Evolutionary conservation across 1,139 yeast genomes (phyloP).

Genomic region (Blastobotrys buckinghamii): DNA sequence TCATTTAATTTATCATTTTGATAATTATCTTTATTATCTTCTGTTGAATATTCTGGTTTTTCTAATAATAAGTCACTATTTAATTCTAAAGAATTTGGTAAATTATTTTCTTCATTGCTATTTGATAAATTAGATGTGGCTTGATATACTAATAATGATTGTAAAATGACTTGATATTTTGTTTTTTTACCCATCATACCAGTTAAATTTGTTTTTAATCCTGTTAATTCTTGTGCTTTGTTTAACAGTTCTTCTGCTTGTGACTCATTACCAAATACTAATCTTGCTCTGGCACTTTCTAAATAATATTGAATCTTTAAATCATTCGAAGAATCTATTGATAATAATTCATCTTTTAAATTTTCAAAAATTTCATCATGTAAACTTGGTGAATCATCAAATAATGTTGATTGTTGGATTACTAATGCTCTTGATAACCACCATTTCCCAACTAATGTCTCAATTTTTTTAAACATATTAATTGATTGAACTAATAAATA

Average conservation of each 20-base stretch:
- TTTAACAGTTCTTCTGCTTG: constrained; percentile 50
- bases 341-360: constrained; percentile 22
- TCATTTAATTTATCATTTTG: constrained; percentile 44
- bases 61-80: constrained; percentile 79
- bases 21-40: constrained; percentile 68
- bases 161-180: constrained; percentile 64
- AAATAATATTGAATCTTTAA: constrained; percentile 40
- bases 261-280: constrained; percentile 54
- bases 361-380: constrained; percentile 26
- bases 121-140: constrained; percentile 38
- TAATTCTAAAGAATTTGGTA: constrained; percentile 43
- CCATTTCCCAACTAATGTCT: constrained; percentile 22
- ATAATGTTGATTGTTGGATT: constrained; percentile 32
- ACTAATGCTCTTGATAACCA: constrained; percentile 34
- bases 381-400: constrained; percentile 15
- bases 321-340: constrained; percentile 20
- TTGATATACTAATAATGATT: constrained; percentile 70
- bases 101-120: constrained; percentile 23
- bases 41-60: constrained; percentile 64
- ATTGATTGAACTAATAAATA: constrained; percentile 28
- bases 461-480: constrained; percentile 17
- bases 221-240: constrained; percentile 49
- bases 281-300: constrained; percentile 55
- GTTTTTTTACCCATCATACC: constrained; percentile 91
- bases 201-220: constrained; percentile 60